Base-by-base conservation (phyloP, 1,284 basidiomycete genomes). In the Fomitopsis betulina region DNA sequence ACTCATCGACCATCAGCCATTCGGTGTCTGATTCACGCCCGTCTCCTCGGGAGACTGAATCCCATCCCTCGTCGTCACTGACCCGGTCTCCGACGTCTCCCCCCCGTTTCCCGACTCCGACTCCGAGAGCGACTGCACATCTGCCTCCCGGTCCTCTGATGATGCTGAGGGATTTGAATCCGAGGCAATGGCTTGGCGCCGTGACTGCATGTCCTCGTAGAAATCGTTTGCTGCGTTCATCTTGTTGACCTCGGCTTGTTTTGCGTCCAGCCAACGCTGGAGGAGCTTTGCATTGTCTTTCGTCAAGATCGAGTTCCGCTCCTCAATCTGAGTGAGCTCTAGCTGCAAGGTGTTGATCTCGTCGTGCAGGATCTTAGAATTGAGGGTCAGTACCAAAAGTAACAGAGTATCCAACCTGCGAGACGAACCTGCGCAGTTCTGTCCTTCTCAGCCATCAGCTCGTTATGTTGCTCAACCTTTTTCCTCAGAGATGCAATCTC, bases 221-320 rank as follows among this genome's bases (percentile, higher is more conserved):
- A 90, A 90, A 58, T 88, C 80, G 68, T 93, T 92, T 17, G 87
- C 91, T 65, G 93, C 91, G 75, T 99, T 98, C 91, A 99, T 94
- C 76, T 87, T 88, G 72, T 96, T 94, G 5, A 90, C 96, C 68
- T 96, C 94, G 15, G 85, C 79, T 69, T 97, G 94, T 77, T 97
- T 97, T 65, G 91, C 89, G 70, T 98, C 95, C 25, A 98, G 79
- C 95, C 95, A 98, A 17, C 95, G 87, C 71, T 98, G 94, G 1
- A 99, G 80, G 42, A 99, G 82, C 65, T 91, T 90, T 19, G 96
- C 95, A 68, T 99, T 99, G 74, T 99, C 96, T 67, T 89, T 90
- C 57, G 86, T 86, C 51, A 99, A 81, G 23, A 82, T 89, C 65
- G 87, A 80, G 70, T 97, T 98, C 40, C 93, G 86, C 62, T 93